Base-by-base conservation (phyloP, 2,329 filamentous ascomycete species). In the Ophiostoma angusticollis region DNA sequence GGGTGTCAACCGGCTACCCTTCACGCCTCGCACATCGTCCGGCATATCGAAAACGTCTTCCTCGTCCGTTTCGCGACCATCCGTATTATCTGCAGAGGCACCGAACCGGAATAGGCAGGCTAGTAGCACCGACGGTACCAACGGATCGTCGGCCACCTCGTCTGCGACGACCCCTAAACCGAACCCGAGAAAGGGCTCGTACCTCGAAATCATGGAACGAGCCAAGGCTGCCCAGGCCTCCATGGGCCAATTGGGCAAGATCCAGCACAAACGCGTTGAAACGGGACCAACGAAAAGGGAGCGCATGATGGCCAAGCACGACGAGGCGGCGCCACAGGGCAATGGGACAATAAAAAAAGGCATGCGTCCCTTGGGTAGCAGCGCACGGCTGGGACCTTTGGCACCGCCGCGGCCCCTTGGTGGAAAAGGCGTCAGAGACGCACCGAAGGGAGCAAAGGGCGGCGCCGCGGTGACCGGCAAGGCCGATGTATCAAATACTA, bases 241-340 rank as follows among this genome's bases (percentile, higher is more conserved):
- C 29, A 70, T 74, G 62, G 70, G 64, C n/a, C 70, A 70, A 48
- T 67, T 80, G 18, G 80, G 79, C 40, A 76, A 74, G 49, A 83
- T 85, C 48, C 80, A 84, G 53, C 80, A 85, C 57, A 84, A 84
- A 54, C 68, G 78, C 16, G 70, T 77, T 2, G 80, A 82, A 49
- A 80, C 76, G 51, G 58, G 68, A n/a, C 60, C 68, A 6, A 65
- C 60, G 44, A 80, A 67, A 54, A 68, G 65, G 43, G 67, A 76
- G 44, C 42, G 42, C 1, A 29, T 44, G 35, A 31, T 40, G 31
- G 33, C 37, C 25, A 40, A 40, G 41, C 19, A 34, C 3, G 40
- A 42, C 4, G 40, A 39, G 36, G 19, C 31, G 22, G 28, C 40
- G 28, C 35, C 37, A 4, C 35, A 24, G 3, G 35, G 35, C 14